Conservation (phyloP, 768 basidiomycete genomes). For the Lentinula edodes region DNA sequence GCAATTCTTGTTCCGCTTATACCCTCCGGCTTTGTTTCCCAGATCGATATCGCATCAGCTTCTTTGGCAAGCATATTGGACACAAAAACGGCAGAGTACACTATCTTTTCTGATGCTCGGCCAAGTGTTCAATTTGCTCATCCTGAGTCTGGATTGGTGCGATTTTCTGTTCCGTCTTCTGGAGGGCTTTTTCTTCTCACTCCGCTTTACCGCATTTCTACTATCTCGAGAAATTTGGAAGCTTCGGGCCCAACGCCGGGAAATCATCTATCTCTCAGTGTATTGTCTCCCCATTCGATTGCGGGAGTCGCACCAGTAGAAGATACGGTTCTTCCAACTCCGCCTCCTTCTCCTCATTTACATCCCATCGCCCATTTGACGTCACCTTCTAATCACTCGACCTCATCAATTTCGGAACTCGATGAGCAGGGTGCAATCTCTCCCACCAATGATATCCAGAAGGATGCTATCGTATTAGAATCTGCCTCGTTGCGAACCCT, state of each 20-base stretch:
- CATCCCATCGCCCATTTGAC: conserved; percentile 14
- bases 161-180: conserved; percentile 17
- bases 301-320: conserved; percentile 5
- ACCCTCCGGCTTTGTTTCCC: neutral
- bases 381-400: neutral
- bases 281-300: conserved; percentile 22
- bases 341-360: conserved; percentile 31
- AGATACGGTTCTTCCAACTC: conserved; percentile 25
- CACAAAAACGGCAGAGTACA: conserved; percentile 8
- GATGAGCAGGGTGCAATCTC: neutral
- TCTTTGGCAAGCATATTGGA: conserved; percentile 8
- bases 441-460: neutral
- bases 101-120: conserved; percentile 15
- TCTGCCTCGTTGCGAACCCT: neutral
- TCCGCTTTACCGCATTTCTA: conserved; percentile 18
- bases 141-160: conserved; percentile 11
- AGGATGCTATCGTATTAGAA: neutral
- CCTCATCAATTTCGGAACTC: neutral
- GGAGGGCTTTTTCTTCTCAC: conserved; percentile 25
- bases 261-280: conserved; percentile 24
- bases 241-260: neutral
- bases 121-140: conserved; percentile 11
- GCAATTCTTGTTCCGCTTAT: conserved; percentile 9
- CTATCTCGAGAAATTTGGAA: conserved; percentile 5
- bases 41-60: conserved; percentile 2